A percentile compares a stretch with the other conserved stretches of the same genome.
Conservation (phyloP, 2,329 filamentous ascomycete genomes). For the Epichloe sibirici region DNA sequence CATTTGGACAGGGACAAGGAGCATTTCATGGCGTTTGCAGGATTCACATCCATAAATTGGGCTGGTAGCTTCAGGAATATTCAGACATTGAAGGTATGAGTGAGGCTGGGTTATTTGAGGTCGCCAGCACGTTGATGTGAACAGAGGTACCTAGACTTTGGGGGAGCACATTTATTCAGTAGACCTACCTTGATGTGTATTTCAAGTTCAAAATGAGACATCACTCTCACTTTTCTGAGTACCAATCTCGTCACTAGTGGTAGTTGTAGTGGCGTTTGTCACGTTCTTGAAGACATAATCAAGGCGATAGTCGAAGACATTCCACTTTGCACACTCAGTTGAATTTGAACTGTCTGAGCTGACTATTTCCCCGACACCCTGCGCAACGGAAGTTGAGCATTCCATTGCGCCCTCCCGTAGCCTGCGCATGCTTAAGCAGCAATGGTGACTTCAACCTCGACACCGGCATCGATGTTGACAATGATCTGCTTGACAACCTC, state of each 20-base stretch:
- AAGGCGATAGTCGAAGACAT: neutral
- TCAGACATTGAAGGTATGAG: neutral
- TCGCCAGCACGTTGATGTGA: neutral
- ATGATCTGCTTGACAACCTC: slow-evolving; percentile 97
- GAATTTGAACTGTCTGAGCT: slow-evolving; percentile 5
- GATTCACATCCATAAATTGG: neutral
- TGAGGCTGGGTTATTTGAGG: neutral
- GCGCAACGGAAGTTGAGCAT: neutral
- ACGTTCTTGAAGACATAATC: neutral
- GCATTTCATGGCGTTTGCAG: slow-evolving; percentile 11
- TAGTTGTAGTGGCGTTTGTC: too few relatives aligned
- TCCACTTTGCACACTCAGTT: neutral
- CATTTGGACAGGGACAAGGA: neutral
- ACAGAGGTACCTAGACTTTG: too few relatives aligned
- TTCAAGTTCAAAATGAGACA: too few relatives aligned
- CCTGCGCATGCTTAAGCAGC: slow-evolving; percentile 48
- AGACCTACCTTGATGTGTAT: too few relatives aligned
- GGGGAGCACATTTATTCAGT: too few relatives aligned
- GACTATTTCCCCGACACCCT: neutral
- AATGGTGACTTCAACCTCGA: slow-evolving; percentile 89
- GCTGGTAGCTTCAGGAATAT: neutral
- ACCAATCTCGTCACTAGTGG: too few relatives aligned
- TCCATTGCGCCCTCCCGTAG: neutral
- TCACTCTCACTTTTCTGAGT: too few relatives aligned
- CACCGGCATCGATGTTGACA: slow-evolving; percentile 89